Percentiles rank a stretch among this genome's conserved stretches.
These are phyloP conservation scores for Colletotrichum noveboracense DNA, from an alignment of 2,329 filamentous ascomycete genomes.

Conservation along the genomic window DNA sequence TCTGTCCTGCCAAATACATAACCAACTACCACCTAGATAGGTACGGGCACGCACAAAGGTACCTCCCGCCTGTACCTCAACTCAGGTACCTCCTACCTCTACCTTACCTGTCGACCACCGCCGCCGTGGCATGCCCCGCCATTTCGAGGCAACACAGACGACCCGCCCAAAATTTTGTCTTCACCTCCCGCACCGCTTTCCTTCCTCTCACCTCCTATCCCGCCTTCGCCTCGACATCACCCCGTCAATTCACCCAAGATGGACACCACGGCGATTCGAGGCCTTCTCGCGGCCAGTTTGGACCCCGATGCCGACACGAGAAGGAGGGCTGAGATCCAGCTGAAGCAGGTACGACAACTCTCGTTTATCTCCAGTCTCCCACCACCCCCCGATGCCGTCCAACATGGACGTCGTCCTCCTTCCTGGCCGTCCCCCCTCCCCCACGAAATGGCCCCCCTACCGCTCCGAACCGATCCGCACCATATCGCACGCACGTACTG, in stretches of 20 bases:
- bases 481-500: neutral
- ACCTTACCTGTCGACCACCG: neutral
- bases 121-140: conserved; percentile 23
- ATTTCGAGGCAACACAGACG: conserved; percentile 23
- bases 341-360: conserved; percentile 72
- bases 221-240: conserved; percentile 23
- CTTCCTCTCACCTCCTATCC: conserved; percentile 23
- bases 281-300: conserved; percentile 79
- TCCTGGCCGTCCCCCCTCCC: conserved; percentile 2
- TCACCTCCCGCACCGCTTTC: conserved; percentile 22
- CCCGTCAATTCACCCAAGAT: conserved; percentile 49
- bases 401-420: neutral
- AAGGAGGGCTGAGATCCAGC: conserved; percentile 78
- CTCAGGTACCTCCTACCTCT: neutral
- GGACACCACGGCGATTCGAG: conserved; percentile 77
- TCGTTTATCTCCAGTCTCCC: neutral
- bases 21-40: neutral
- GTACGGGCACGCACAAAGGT: neutral
- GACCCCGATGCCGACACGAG: conserved; percentile 76
- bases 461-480: conserved; percentile 17
- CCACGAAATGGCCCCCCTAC: conserved; percentile 19
- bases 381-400: neutral
- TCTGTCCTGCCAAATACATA: neutral
- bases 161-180: conserved; percentile 26
- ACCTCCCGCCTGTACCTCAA: neutral